Base-by-base conservation (phyloP, 2,329 filamentous ascomycete species). In the Juglanconis sp. region DNA sequence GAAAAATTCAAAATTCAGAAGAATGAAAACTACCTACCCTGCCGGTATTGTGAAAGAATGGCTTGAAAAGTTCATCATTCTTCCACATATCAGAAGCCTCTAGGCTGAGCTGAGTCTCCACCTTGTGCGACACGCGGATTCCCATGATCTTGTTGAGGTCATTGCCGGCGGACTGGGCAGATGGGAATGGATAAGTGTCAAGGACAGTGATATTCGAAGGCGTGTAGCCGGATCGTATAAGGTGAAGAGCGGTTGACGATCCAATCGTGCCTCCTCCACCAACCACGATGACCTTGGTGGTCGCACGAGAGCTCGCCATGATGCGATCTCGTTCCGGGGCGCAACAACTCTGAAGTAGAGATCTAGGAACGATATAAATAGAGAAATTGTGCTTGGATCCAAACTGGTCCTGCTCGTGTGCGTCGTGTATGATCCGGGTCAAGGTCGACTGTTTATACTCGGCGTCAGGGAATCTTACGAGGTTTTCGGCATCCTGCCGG, bases 131-230 rank as follows among this genome's bases (percentile, higher is more conserved):
- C 38, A 73, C 48, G 2, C 73, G 72, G 17, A 77, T 67, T 15
- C 72, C 74, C 71, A 79, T 76, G 61, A 79, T 77, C 67, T 80
- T 80, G 66, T 80, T 80, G 11, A 80, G 67, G 48, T 80, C 78
- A 58, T 77, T 71, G 3, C 77, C 78, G 1, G 78, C 78, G 0
- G 78, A 79, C 53, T 79, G 76, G 1, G 75, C 68, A 0, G 78
- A 80, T 0, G 77, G 77, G n/a, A 79, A 74, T 3, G 74, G 71
- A 64, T 77, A 79, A 3, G 73, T 71, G 60, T 81, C 78, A 3
- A 80, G 73, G 9, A 80, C 76, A 1, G 76, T 80, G 56, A 81
- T 74, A 56, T 80, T 77, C 15, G 67, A 62, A 1, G 72, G 70
- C 0, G 74, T 74, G 64, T 80, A 79, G 5, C 78, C 77, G 4